These are phyloP conservation scores for Corylus avellana DNA, from an alignment of 306 rosid species.

Conservation along the genomic window DNA sequence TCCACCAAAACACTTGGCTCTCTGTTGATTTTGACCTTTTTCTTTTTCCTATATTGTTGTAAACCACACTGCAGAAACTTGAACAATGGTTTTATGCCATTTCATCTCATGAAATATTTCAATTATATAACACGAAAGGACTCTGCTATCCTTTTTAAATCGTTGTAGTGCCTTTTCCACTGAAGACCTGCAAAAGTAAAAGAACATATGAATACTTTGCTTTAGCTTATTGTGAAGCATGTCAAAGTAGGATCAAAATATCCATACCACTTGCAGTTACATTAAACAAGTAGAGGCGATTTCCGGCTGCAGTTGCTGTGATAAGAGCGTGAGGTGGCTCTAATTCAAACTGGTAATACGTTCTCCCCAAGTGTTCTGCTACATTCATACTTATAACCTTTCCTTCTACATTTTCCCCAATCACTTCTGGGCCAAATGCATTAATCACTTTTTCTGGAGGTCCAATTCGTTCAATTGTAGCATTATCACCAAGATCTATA, in stretches of 20 bases:
- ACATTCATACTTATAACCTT: conserved; percentile 65
- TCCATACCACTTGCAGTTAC: conserved; percentile 82
- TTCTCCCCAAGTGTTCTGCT: conserved; percentile 78
- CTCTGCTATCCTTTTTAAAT: conserved; percentile 69
- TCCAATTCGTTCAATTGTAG: conserved; percentile 81
- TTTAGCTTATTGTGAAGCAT: conserved; percentile 14
- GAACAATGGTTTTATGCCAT: conserved; percentile 19
- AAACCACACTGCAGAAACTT: conserved; percentile 10
- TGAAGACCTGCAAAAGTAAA: conserved; percentile 77
- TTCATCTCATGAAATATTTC: conserved; percentile 27
- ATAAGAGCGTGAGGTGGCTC: conserved; percentile 94
- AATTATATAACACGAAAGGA: conserved; percentile 73
- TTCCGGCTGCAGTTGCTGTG: conserved; percentile 96
- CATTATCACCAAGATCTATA: conserved; percentile 79
- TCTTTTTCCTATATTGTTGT: neutral
- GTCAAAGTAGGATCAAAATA: conserved; percentile 1
- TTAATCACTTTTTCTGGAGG: conserved; percentile 83
- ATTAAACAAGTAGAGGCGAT: conserved; percentile 83
- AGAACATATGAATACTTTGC: conserved; percentile 20
- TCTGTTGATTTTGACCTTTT: neutral
- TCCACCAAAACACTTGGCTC: neutral
- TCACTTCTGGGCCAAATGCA: conserved; percentile 96
- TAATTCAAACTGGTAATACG: conserved; percentile 85
- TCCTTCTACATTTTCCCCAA: conserved; percentile 94
- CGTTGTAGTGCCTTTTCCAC: conserved; percentile 88